Evolutionary conservation across 2,329 filamentous ascomycete genomes (phyloP), one percentile per base, ranked within the genome.

Genomic region (Rhexocercosporidium sp.): DNA sequence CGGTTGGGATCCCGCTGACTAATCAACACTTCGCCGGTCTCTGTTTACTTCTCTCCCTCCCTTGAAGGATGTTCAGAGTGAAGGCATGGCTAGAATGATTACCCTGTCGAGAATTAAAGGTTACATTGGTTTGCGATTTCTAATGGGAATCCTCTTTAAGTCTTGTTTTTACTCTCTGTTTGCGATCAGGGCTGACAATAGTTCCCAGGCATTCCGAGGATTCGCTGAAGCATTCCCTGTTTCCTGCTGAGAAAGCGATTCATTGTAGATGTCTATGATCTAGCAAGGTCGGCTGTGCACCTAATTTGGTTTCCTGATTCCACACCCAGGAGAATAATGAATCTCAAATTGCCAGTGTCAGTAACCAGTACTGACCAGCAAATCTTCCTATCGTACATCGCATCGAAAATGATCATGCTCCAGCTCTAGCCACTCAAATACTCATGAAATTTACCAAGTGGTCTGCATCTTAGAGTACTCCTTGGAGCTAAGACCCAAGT

Each of bases 381-480:
- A 41, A 25, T 41, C 9, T 20, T 37, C 54, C 34, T 57, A 57
- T 57, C 20, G 11, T 57, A 57, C 54, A 57, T 25, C 20, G 20
- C 16, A n/a, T 31, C 9, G n/a, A n/a, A n/a, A n/a, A n/a, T 11
- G 6, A 6, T 9, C 14, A 47, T 47, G 9, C 12, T n/a, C n/a
- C 8, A n/a, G 44, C 44, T 47, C n/a, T n/a, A 22, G 18, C 44
- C 3, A 25, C 20, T 47, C 44, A 47, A 37, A 37, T 25, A 41
- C 34, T n/a, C 27, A 4, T 25, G 11, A 34, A 16, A 49, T 39
- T 34, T 46, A 83, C 86, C 86, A 92, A 0, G 87, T 90, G 0
- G 88, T 89, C 69, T 83, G 83, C 56, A 92, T 76, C 69, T 85
- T 83, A 0, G 88, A 85, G 74, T 92, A 92, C 8, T 92, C 87